Evolutionary conservation across 345 rosid species (phyloP), one percentile per base, ranked within the genome.

Genomic region (Aurinia saxatilis): DNA sequence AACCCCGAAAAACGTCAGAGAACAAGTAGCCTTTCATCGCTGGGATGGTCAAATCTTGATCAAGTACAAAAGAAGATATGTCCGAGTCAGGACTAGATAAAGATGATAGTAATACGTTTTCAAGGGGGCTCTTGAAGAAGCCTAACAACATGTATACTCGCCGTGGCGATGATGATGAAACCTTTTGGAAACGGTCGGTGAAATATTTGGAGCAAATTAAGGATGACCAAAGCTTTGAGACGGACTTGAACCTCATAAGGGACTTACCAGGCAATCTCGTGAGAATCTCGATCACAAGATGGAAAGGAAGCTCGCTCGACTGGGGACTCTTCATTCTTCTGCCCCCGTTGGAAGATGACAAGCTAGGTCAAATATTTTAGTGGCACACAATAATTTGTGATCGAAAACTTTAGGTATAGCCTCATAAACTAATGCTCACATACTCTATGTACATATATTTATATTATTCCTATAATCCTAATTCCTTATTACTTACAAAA

Each of bases 1-100:
- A 65, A 6, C 70, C 54, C 0, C 16, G 29, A 11, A 45, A 65
- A 15, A 65, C 60, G 4, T 63, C 40, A 63, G 50, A 17, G 49
- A 38, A 0, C 2, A 10, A 15, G 33, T 42, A 53, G 45, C 45
- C 53, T 42, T 21, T 1, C 45, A 65, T 41, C 8, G 50, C 5
- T 31, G 60, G 50, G 23, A 7, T 13, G 1, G 69, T 52, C 44
- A 64, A 18, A 31, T 64, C 42, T 40, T 52, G 42, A 13, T 27
- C n/a, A 27, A 6, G 30, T 27, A 5, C 4, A 2, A 21, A 21
- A 21, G 4, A 4, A 21, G 25, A 1, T 4, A 21, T n/a, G n/a
- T n/a, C n/a, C n/a, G 7, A 23, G 29, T 21, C 25, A 21, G 25
- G 4, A 4, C 4, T 21, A 21, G 0, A 27, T 27, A 6, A 6